phyloP scores from a whole-genome alignment of 495 filamentous ascomycete species.

The Neurospora sp. region DNA sequence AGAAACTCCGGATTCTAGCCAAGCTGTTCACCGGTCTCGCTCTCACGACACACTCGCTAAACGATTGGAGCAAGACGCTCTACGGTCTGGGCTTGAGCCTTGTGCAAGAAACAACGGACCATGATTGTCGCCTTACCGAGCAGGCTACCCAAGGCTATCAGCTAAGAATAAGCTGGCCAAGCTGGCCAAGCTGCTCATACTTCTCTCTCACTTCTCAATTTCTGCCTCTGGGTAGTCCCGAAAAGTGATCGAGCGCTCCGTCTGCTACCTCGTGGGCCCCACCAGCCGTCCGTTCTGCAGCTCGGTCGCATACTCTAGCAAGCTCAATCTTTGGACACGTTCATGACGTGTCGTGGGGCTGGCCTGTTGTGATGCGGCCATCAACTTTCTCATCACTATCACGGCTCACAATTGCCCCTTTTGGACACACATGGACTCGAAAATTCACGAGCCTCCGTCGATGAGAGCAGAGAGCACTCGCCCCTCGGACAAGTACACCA shows the following conservation, averaged over 20 bases:
- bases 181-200: not conserved
- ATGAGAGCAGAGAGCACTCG: not conserved
- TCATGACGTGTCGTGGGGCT: constrained; percentile 17
- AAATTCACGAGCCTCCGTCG: not conserved
- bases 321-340: not conserved
- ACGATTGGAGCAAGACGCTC: not conserved
- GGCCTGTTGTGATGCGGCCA: constrained; percentile 20
- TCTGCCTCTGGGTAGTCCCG: not conserved
- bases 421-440: not conserved
- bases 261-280: not conserved
- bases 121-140: not conserved
- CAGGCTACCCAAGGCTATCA: not conserved
- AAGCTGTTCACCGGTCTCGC: not conserved
- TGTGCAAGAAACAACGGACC: not conserved
- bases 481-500: not conserved
- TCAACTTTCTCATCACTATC: constrained; percentile 8
- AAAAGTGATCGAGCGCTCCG: not conserved
- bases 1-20: not conserved
- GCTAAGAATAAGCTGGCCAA: not conserved
- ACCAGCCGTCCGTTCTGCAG: not conserved
- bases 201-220: not conserved
- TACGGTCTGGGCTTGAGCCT: not conserved
- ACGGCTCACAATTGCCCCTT: not conserved
- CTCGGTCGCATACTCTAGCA: constrained; percentile 1
- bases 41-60: not conserved